Conservation (phyloP, 2,329 filamentous ascomycete species). For the Penicillium sp. region DNA sequence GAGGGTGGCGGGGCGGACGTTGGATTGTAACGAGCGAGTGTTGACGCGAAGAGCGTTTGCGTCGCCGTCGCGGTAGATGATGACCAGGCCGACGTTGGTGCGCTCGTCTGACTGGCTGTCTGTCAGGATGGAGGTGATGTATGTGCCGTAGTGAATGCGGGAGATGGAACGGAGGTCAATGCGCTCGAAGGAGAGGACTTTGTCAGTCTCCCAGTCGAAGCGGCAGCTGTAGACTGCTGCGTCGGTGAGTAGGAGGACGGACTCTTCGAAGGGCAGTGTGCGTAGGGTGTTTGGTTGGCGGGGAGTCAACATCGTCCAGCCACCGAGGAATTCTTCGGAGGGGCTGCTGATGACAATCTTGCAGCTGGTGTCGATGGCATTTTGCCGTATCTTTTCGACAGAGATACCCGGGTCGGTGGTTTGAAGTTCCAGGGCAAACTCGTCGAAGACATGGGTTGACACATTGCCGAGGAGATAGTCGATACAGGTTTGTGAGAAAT, state of each 20-base stretch:
- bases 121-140: conserved; percentile 87
- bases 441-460: conserved; percentile 82
- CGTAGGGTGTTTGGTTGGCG: conserved; percentile 72
- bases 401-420: conserved; percentile 90
- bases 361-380: conserved; percentile 86
- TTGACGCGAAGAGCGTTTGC: conserved; percentile 79
- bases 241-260: conserved; percentile 85
- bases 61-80: conserved; percentile 75
- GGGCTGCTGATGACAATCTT: conserved; percentile 84
- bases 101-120: conserved; percentile 75
- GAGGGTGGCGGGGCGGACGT: conserved; percentile 56
- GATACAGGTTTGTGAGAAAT: conserved; percentile 93
- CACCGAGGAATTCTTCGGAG: conserved; percentile 83
- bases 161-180: conserved; percentile 77
- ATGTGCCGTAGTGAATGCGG: conserved; percentile 78
- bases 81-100: conserved; percentile 82
- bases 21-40: conserved; percentile 73
- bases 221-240: conserved; percentile 84
- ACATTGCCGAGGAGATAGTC: conserved; percentile 93
- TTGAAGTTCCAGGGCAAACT: conserved; percentile 94
- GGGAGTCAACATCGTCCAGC: conserved; percentile 87
- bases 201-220: conserved; percentile 94
- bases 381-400: conserved; percentile 79
- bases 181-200: conserved; percentile 89
- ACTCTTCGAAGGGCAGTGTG: conserved; percentile 80